Conservation (phyloP, 164 flowering plant species). For the Taxillus chinensis region DNA sequence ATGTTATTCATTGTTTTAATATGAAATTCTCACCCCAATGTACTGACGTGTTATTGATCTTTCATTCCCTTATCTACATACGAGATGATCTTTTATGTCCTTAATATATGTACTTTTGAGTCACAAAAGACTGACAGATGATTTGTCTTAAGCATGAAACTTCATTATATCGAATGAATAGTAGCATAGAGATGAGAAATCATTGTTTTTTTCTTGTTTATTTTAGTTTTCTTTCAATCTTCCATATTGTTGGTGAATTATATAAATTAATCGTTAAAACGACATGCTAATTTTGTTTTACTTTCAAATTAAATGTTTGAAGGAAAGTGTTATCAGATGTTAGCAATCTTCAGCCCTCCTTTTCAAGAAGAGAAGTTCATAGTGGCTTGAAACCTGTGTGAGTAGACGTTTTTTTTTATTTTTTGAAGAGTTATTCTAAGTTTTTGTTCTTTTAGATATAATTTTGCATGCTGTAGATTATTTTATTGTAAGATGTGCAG, state of each 20-base stretch:
- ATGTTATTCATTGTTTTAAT: too few relatives aligned
- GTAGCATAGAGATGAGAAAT: too few relatives aligned
- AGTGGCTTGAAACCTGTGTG: conserved; percentile 29
- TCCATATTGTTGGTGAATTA: neutral
- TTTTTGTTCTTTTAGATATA: neutral
- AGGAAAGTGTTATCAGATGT: conserved; percentile 59
- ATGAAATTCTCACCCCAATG: too few relatives aligned
- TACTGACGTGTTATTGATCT: too few relatives aligned
- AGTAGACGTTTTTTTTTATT: conserved; percentile 13
- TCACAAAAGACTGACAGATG: too few relatives aligned
- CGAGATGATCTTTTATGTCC: too few relatives aligned
- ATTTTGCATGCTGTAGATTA: neutral
- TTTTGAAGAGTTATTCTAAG: neutral
- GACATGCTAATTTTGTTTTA: conserved; percentile 1
- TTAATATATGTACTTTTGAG: too few relatives aligned
- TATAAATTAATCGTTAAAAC: neutral
- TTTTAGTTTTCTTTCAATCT: neutral
- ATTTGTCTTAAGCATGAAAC: neutral
- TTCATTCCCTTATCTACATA: too few relatives aligned
- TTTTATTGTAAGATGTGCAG: neutral
- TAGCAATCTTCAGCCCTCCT: conserved; percentile 30
- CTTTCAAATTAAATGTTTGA: conserved; percentile 26
- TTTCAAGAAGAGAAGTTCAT: conserved; percentile 12
- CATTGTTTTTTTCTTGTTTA: neutral
- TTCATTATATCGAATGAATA: too few relatives aligned